A percentile compares a stretch with the other conserved stretches of the same genome.
These are phyloP conservation scores for Euphorbia tirucalli DNA, from an alignment of 345 rosid species.

Conservation along the genomic window DNA sequence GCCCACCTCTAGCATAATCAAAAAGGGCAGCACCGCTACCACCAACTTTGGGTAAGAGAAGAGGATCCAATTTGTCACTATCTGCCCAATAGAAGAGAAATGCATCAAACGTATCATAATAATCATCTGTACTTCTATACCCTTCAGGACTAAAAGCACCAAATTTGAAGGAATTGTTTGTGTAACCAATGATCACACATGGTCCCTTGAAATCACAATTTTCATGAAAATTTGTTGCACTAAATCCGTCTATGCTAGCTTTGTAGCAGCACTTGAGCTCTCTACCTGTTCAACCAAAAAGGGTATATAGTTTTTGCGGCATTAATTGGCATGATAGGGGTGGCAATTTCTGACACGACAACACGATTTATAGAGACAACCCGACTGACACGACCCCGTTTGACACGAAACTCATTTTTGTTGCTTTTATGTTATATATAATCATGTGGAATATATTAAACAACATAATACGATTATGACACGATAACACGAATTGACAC, in stretches of 20 bases:
- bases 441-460: no score
- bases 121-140: constrained; percentile 85
- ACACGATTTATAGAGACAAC: no score
- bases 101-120: constrained; percentile 72
- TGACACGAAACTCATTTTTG: no score
- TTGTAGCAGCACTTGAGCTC: constrained; percentile 78
- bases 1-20: constrained; percentile 69
- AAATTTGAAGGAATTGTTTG: constrained; percentile 63
- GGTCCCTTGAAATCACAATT: constrained; percentile 89
- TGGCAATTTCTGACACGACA: no score
- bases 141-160: constrained; percentile 88
- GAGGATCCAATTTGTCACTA: constrained; percentile 30
- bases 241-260: constrained; percentile 71
- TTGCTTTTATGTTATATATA: no score
- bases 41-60: constrained; percentile 62
- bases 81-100: constrained; percentile 80
- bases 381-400: no score
- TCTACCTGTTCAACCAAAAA: constrained; percentile 55
- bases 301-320: no score
- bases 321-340: no score
- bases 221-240: constrained; percentile 73
- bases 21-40: constrained; percentile 90
- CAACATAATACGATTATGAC: no score
- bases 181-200: constrained; percentile 78
- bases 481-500: no score